phyloP scores from a whole-genome alignment of 495 filamentous ascomycete species.

The Penicillium coffeae region DNA sequence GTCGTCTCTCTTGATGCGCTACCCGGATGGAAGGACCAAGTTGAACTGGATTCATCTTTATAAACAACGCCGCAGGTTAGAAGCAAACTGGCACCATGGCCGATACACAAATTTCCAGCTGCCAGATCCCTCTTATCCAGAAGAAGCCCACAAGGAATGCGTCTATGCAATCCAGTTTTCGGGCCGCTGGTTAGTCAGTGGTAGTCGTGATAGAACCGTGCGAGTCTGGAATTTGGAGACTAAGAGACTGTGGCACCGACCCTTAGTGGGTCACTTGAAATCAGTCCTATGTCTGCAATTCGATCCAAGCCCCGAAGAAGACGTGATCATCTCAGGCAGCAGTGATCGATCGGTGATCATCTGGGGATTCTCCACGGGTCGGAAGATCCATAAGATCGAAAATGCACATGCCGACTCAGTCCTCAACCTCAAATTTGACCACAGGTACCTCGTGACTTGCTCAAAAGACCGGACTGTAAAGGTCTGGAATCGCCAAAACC shows the following conservation, averaged over 20 bases:
- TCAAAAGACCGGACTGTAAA: conserved; percentile 97
- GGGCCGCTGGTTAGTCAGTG: conserved; percentile 83
- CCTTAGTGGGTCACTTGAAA: conserved; percentile 71
- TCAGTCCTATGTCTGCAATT: conserved; percentile 96
- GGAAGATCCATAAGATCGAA: conserved; percentile 66
- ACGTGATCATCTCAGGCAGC: conserved; percentile 89
- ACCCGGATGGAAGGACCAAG: conserved; percentile 32
- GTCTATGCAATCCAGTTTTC: conserved; percentile 93
- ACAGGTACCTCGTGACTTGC: conserved; percentile 87
- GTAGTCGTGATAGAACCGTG: conserved; percentile 82
- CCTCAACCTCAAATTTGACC: conserved; percentile 91
- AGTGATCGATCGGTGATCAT: conserved; percentile 86
- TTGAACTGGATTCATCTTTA: conserved; percentile 68
- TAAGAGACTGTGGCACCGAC: conserved; percentile 64
- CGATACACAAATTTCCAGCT: conserved; percentile 83
- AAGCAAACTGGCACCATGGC: conserved; percentile 87
- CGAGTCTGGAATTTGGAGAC: conserved; percentile 89
- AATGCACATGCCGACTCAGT: conserved; percentile 86
- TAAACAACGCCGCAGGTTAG: conserved; percentile 77
- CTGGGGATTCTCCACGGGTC: conserved; percentile 89
- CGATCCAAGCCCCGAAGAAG: conserved; percentile 84
- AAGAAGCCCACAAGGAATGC: conserved; percentile 86
- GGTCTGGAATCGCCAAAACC: conserved; percentile 77
- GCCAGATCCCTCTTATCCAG: conserved; percentile 72
- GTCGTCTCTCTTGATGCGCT: conserved; percentile 32